These are phyloP conservation scores for Penicillium soppii DNA, from an alignment of 495 filamentous ascomycete genomes.

Conservation along the genomic window DNA sequence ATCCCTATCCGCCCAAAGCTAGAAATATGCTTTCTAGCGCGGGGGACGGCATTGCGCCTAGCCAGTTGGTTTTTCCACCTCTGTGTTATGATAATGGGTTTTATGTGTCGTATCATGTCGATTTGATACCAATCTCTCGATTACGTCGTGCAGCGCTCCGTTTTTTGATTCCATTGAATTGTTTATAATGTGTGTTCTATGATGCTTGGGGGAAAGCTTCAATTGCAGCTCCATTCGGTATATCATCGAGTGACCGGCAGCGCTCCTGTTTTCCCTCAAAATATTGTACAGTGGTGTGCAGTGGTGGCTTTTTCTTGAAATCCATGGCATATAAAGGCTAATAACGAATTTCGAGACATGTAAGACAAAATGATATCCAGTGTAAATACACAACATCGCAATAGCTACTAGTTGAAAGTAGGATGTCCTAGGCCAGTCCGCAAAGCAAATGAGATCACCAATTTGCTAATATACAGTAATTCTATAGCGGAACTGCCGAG, in stretches of 20 bases:
- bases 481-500: slow-evolving; percentile 28
- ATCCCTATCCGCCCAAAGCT: too few species aligned
- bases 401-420: background rate
- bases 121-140: slow-evolving; percentile 16
- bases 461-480: slow-evolving; percentile 38
- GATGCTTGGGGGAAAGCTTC: too few species aligned
- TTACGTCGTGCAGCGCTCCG: slow-evolving; percentile 11
- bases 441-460: slow-evolving; percentile 5
- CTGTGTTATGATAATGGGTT: slow-evolving; percentile 17
- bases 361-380: background rate
- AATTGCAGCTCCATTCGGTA: too few species aligned
- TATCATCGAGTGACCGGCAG: too few species aligned
- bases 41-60: too few species aligned
- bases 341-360: background rate
- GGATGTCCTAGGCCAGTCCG: background rate
- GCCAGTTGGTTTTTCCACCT: slow-evolving; percentile 1
- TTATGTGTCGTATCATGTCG: slow-evolving; percentile 20
- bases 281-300: background rate
- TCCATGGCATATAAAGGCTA: background rate
- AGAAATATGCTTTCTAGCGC: too few species aligned
- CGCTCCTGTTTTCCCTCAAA: background rate
- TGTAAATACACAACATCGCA: background rate
- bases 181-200: slow-evolving; percentile 2
- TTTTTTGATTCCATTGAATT: slow-evolving; percentile 2
- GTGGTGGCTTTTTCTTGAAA: too few species aligned